These are phyloP conservation scores for Phaffia australis DNA, from an alignment of 768 basidiomycete genomes.

Conservation along the genomic window DNA sequence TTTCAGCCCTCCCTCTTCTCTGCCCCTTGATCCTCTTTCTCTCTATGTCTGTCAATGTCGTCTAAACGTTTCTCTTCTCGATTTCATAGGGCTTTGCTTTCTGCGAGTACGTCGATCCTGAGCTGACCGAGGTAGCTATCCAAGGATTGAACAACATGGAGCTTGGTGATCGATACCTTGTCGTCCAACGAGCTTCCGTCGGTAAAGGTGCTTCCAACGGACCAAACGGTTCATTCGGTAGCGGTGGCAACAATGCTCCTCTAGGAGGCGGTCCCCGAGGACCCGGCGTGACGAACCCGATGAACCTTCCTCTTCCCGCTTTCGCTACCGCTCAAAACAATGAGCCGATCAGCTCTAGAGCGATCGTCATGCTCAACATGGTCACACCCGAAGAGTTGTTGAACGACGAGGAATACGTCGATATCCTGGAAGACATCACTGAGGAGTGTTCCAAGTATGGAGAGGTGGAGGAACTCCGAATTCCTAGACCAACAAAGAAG, in stretches of 20 bases:
- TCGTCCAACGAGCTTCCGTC: conserved; percentile 91
- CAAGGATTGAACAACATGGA: conserved; percentile 96
- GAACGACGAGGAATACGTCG: conserved; percentile 84
- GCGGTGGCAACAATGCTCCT: neutral
- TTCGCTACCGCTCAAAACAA: conserved; percentile 1
- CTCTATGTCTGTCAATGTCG: neutral
- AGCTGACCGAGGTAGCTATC: conserved; percentile 87
- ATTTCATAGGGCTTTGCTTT: conserved; percentile 82
- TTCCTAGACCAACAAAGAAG: conserved; percentile 55
- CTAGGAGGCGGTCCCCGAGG: conserved; percentile 5
- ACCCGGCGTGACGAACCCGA: neutral
- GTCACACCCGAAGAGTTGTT: conserved; percentile 82
- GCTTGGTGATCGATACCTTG: conserved; percentile 84
- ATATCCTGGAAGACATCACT: conserved; percentile 87
- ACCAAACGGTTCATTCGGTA: conserved; percentile 4
- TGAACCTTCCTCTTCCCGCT: neutral
- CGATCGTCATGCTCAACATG: conserved; percentile 98
- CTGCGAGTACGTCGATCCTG: conserved; percentile 88
- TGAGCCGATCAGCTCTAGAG: conserved; percentile 51
- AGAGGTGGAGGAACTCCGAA: conserved; percentile 66
- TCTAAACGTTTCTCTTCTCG: neutral
- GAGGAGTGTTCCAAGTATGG: conserved; percentile 79
- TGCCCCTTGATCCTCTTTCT: neutral
- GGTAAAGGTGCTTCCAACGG: conserved; percentile 41
- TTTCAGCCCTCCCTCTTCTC: neutral